Percentiles rank a stretch among this genome's conserved stretches.
phyloP scores from a whole-genome alignment of 495 filamentous ascomycete species.

The Oleoguttula mirabilis region DNA sequence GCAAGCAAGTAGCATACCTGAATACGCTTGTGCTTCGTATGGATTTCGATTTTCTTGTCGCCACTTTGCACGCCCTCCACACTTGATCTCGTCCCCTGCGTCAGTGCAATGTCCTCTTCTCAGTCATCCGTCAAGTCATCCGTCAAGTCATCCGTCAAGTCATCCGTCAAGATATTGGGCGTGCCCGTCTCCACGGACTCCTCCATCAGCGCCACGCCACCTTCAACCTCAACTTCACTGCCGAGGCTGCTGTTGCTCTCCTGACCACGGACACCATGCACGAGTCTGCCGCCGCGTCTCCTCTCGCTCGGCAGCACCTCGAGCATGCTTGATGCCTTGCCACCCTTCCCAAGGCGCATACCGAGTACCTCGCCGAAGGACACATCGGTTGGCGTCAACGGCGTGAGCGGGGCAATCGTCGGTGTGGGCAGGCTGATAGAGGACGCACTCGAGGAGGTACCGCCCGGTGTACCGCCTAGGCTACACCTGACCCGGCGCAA shows the following conservation, averaged over 20 bases:
- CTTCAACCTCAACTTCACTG: constrained; percentile 33
- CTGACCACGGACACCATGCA: background rate
- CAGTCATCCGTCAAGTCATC: too few relatives aligned
- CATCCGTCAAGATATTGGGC: constrained; percentile 38
- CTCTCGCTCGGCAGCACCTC: background rate
- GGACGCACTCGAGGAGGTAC: constrained; percentile 13
- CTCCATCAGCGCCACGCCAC: constrained; percentile 47
- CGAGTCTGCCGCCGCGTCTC: background rate
- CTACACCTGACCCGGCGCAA: constrained; percentile 2
- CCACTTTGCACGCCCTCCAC: too few relatives aligned
- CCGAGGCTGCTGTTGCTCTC: constrained; percentile 16
- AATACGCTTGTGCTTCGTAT: too few relatives aligned
- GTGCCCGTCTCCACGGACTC: constrained; percentile 41
- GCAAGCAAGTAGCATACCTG: too few relatives aligned
- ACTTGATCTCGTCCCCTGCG: too few relatives aligned
- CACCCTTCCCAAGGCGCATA: background rate
- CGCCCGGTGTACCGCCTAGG: constrained; percentile 6
- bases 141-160: too few relatives aligned
- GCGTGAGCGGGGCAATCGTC: constrained; percentile 10
- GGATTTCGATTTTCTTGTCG: too few relatives aligned
- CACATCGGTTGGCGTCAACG: background rate
- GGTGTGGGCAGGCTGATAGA: constrained; percentile 15
- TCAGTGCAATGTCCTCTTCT: too few relatives aligned
- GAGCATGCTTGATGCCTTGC: constrained; percentile 11
- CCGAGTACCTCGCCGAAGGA: constrained; percentile 6